phyloP scores from a whole-genome alignment of 1,284 basidiomycete species.

The Pseudomicrostroma phylloplanum region DNA sequence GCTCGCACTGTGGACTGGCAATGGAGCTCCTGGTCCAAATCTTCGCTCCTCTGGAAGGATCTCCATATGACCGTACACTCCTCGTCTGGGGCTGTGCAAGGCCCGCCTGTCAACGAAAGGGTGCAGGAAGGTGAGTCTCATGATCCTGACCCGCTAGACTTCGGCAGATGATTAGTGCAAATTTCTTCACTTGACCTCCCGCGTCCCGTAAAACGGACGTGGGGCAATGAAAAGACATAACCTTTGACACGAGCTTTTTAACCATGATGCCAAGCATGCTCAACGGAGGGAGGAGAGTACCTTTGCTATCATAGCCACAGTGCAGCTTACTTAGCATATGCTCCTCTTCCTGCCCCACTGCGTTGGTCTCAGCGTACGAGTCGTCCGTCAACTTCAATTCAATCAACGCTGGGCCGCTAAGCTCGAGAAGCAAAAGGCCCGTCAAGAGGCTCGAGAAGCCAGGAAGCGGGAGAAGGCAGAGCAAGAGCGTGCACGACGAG shows the following conservation, averaged over 20 bases:
- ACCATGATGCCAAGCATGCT: conserved; percentile 39
- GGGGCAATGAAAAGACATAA: conserved; percentile 36
- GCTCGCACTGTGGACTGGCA: conserved; percentile 30
- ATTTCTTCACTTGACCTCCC: conserved; percentile 51
- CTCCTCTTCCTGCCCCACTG: conserved; percentile 10
- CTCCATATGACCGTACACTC: conserved; percentile 42
- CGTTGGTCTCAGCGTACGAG: conserved; percentile 29
- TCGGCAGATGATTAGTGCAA: conserved; percentile 44
- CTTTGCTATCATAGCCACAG: neutral
- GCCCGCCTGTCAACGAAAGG: conserved; percentile 37
- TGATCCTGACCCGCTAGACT: neutral
- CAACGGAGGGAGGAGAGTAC: neutral
- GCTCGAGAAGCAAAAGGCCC: conserved; percentile 36
- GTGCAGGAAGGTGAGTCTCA: conserved; percentile 34
- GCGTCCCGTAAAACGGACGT: conserved; percentile 5
- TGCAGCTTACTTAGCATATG: neutral
- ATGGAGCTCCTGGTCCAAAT: conserved; percentile 50
- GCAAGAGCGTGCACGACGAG: conserved; percentile 22
- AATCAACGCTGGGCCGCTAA: conserved; percentile 49
- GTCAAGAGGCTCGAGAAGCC: conserved; percentile 13
- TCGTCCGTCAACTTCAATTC: conserved; percentile 40
- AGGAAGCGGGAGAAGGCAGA: conserved; percentile 19
- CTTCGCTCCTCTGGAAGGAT: conserved; percentile 47
- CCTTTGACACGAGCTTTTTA: conserved; percentile 51
- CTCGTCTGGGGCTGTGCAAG: conserved; percentile 47